Conservation (phyloP, 2,329 filamentous ascomycete genomes). For the Bipolaris zeicola region DNA sequence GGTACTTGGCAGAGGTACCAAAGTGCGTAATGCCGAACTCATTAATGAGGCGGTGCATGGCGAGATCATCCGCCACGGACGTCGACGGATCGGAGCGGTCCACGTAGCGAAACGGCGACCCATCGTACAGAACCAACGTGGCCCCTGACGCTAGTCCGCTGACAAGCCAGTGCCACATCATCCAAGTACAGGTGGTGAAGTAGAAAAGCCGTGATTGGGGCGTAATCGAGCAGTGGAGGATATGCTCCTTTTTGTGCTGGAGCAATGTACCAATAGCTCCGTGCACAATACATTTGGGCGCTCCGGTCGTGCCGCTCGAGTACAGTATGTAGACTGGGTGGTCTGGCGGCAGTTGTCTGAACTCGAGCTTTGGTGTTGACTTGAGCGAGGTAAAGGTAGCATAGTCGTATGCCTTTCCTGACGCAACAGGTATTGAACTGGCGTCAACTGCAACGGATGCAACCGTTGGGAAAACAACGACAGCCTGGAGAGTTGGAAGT, state of each 20-base stretch:
- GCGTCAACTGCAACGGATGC: constrained; percentile 48
- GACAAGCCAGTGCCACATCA: constrained; percentile 99
- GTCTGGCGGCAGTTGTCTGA: constrained; percentile 79
- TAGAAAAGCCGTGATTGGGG: constrained; percentile 80
- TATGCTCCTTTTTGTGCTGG: constrained; percentile 97
- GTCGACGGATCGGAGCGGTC: constrained; percentile 50
- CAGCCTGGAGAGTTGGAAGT: constrained; percentile 69
- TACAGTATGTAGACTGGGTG: constrained; percentile 95
- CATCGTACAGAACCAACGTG: constrained; percentile 87
- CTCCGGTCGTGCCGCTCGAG: constrained; percentile 84
- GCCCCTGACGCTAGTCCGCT: constrained; percentile 82
- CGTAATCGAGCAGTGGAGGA: constrained; percentile 81
- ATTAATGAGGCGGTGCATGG: constrained; percentile 81
- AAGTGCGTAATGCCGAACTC: constrained; percentile 87
- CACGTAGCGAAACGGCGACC: constrained; percentile 75
- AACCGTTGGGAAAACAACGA: constrained; percentile 76
- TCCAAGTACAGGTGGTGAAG: constrained; percentile 95
- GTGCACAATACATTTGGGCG: constrained; percentile 93
- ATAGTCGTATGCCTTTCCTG: constrained; percentile 47
- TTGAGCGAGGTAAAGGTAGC: constrained; percentile 51
- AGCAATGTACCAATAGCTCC: constrained; percentile 87
- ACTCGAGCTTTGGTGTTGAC: constrained; percentile 50
- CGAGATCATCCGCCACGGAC: constrained; percentile 71
- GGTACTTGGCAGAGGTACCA: constrained; percentile 91
- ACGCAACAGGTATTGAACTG: constrained; percentile 48